A percentile compares a stretch with the other conserved stretches of the same genome.
phyloP scores from a whole-genome alignment of 345 rosid species.

The Pistacia integerrima region DNA sequence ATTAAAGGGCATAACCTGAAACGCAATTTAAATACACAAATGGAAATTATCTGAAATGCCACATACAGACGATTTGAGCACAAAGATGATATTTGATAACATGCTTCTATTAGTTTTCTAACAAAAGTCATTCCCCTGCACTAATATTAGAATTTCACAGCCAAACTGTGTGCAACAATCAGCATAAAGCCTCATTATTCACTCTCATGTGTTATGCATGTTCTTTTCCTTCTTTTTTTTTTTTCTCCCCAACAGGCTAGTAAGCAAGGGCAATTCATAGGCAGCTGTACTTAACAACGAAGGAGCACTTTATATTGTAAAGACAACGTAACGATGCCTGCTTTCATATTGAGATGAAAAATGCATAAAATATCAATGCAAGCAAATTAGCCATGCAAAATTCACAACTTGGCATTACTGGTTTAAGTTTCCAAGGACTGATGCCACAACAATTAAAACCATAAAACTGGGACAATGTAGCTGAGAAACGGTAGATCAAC shows the following conservation, averaged over 20 bases:
- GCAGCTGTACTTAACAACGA: conserved; percentile 12
- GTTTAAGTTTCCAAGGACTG: not conserved
- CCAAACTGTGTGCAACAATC: not conserved
- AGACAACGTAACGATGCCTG: conserved; percentile 1
- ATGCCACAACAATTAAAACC: conserved; percentile 15
- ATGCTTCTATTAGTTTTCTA: not conserved
- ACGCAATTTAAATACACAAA: not conserved
- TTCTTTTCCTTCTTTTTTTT: too few relatives aligned
- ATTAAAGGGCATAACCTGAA: not conserved
- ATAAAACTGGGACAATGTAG: conserved; percentile 6
- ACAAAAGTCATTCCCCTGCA: not conserved
- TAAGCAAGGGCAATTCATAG: conserved; percentile 3
- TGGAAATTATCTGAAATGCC: too few relatives aligned
- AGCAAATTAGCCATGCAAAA: conserved; percentile 14
- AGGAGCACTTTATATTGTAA: not conserved
- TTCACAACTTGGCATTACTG: conserved; percentile 6
- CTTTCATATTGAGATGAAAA: conserved; percentile 3
- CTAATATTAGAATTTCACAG: not conserved
- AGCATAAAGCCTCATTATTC: not conserved
- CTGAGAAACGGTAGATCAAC: conserved; percentile 9
- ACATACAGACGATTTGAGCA: too few relatives aligned
- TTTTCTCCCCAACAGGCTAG: not conserved
- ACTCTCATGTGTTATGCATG: not conserved
- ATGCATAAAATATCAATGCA: conserved; percentile 4
- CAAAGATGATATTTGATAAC: not conserved